Conservation (phyloP, 805 yeast genomes). For the Lachancea fermentati region DNA sequence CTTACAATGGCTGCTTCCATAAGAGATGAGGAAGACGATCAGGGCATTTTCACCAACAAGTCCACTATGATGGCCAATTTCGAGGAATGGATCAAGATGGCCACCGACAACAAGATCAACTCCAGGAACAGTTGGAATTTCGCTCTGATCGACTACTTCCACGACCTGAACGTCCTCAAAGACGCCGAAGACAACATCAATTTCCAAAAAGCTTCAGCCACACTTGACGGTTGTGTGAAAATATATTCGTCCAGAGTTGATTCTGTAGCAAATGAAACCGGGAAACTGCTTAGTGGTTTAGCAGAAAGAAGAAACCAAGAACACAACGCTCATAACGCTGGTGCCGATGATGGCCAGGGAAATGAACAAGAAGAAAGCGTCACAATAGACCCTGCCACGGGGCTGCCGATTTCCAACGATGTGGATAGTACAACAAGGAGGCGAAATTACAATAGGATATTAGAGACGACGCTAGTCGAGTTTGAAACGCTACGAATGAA, state of each 20-base stretch:
- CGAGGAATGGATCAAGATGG: conserved; percentile 78
- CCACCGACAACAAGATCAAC: conserved; percentile 79
- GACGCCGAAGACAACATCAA: conserved; percentile 75
- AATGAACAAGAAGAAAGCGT: conserved; percentile 21
- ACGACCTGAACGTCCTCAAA: conserved; percentile 67
- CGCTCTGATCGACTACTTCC: conserved; percentile 86
- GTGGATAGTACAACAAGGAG: conserved; percentile 20
- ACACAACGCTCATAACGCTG: conserved; percentile 16
- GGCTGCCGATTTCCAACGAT: conserved; percentile 28
- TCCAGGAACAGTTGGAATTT: conserved; percentile 84
- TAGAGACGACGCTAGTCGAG: conserved; percentile 43
- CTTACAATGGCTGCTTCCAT: conserved; percentile 15
- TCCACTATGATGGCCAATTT: conserved; percentile 48
- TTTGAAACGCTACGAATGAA: conserved; percentile 49
- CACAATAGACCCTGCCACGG: conserved; percentile 31
- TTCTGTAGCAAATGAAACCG: conserved; percentile 87
- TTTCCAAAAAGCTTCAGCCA: conserved; percentile 86
- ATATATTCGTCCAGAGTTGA: conserved; percentile 89
- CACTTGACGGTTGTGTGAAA: conserved; percentile 91
- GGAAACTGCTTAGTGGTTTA: conserved; percentile 71
- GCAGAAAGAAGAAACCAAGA: conserved; percentile 37
- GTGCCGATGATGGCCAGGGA: conserved; percentile 17
- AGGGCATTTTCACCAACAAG: conserved; percentile 30
- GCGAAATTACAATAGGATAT: conserved; percentile 28
- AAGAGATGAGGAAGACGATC: conserved; percentile 20